Conservation (phyloP, 768 basidiomycete species). For the Leccinum uliginosum region DNA sequence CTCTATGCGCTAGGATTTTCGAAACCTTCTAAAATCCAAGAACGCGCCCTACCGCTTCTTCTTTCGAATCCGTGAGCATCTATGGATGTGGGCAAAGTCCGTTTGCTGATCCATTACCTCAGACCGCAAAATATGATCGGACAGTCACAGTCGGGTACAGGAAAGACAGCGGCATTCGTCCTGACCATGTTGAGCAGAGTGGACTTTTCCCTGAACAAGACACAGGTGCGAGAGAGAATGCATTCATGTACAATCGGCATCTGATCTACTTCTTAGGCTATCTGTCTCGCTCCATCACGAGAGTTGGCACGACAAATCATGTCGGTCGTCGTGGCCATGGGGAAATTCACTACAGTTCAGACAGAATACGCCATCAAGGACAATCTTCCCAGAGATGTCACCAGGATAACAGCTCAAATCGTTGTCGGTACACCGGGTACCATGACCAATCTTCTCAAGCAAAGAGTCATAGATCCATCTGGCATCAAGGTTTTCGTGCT, state of each 20-base stretch:
- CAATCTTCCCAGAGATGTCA: constrained; percentile 60
- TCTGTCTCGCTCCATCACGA: constrained; percentile 96
- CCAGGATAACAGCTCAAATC: constrained; percentile 78
- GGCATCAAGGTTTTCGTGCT: constrained; percentile 90
- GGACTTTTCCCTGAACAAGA: constrained; percentile 75
- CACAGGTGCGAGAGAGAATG: constrained; percentile 56
- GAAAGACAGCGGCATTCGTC: constrained; percentile 98
- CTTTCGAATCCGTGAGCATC: constrained; percentile 78
- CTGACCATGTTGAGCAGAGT: constrained; percentile 95
- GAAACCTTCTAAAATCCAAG: constrained; percentile 98
- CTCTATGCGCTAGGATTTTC: constrained; percentile 94
- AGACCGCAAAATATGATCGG: constrained; percentile 99
- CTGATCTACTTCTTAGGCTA: constrained; percentile 50
- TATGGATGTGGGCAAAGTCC: not conserved
- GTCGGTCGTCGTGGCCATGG: constrained; percentile 91
- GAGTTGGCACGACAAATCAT: constrained; percentile 98
- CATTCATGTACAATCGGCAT: not conserved
- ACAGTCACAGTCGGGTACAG: constrained; percentile 98
- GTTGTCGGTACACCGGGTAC: constrained; percentile 97
- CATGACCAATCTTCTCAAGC: constrained; percentile 79
- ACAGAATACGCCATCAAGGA: constrained; percentile 97
- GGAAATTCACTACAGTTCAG: constrained; percentile 89
- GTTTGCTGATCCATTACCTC: constrained; percentile 4
- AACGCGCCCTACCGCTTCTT: constrained; percentile 88
- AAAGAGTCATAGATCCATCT: constrained; percentile 72